Percentiles rank a stretch among this genome's conserved stretches.
Conservation (phyloP, 176 grass and related monocot species). For the Musa troglodytarum region DNA sequence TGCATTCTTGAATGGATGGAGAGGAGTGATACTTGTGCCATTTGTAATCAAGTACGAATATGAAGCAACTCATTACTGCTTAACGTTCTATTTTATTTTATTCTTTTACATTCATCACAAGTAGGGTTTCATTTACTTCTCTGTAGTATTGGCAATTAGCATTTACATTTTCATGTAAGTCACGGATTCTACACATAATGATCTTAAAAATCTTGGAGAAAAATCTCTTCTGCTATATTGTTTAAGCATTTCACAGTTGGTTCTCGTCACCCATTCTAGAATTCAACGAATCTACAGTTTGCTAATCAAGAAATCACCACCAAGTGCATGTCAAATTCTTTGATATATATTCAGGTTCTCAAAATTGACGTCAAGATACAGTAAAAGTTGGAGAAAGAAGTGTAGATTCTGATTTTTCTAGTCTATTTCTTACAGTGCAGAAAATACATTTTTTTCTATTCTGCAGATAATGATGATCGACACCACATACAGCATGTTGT, state of each 20-base stretch:
- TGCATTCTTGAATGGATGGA: slow-evolving; percentile 98
- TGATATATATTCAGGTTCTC: no score
- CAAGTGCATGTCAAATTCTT: no score
- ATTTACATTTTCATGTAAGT: not conserved
- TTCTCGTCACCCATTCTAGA: no score
- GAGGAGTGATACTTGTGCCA: slow-evolving; percentile 73
- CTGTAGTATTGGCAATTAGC: not conserved
- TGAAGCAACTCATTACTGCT: not conserved
- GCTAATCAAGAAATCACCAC: no score
- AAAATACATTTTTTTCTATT: slow-evolving; percentile 4
- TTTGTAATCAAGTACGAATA: slow-evolving; percentile 67
- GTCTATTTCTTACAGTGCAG: slow-evolving; percentile 1
- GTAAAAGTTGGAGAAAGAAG: no score
- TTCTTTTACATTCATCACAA: not conserved
- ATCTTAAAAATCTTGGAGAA: not conserved
- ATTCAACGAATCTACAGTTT: no score
- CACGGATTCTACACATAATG: not conserved
- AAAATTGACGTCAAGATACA: no score
- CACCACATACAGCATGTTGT: slow-evolving; percentile 28
- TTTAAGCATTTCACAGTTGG: no score
- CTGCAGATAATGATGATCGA: slow-evolving; percentile 60
- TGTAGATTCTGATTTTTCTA: not conserved
- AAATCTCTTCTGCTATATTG: no score
- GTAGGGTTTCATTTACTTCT: not conserved
- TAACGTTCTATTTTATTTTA: not conserved